Base-by-base conservation (phyloP, 176 grass and related monocot species). In the Thalia dealbata region DNA sequence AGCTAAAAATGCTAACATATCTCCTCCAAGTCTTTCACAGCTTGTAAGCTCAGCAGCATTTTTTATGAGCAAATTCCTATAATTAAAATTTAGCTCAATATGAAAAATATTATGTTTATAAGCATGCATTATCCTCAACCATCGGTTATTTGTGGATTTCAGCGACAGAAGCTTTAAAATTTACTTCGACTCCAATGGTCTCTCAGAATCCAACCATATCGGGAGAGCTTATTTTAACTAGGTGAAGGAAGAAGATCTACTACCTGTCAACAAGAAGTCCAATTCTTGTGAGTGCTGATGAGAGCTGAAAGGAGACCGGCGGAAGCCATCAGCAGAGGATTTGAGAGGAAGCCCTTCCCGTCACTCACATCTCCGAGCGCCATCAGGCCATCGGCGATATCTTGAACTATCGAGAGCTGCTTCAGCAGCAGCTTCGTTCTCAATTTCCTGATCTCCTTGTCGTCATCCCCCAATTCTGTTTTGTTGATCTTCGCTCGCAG, bases 241-340 rank as follows among this genome's bases (percentile, higher is more conserved):
- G 44, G 18, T 21, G 65, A 7, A 68, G 43, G 65, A 42, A 44
- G 32, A 75, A 22, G n/a, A 28, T 23, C 35, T 75, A 75, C 73
- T 75, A 75, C 73, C 58, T 25, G 14, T 79, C 67, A 79, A 9
- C 41, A 71, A 60, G 77, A 61, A 32, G 22, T 71, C 77, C 77
- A 79, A 48, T 79, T 79, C 67, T 79, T 79, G 55, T 79, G 77
- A 48, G 77, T 79, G 52, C 77, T 79, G 41, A 79, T 71, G 52
- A 79, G 67, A 24, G 77, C 77, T 10, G 77, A 79, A 63, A 79
- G 67, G 67, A 79, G 77, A 4, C 77, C 77, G 12, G 77, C 77
- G 22, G 77, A 79, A 29, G 67, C 66, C 77, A 71, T 79, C 52
- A 79, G 55, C 24, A 79, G 41, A 32, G 77, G 52, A 61, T 46